Evolutionary conservation across 2,329 filamentous ascomycete genomes (phyloP).

Genomic region (Laburnicola sp.): DNA sequence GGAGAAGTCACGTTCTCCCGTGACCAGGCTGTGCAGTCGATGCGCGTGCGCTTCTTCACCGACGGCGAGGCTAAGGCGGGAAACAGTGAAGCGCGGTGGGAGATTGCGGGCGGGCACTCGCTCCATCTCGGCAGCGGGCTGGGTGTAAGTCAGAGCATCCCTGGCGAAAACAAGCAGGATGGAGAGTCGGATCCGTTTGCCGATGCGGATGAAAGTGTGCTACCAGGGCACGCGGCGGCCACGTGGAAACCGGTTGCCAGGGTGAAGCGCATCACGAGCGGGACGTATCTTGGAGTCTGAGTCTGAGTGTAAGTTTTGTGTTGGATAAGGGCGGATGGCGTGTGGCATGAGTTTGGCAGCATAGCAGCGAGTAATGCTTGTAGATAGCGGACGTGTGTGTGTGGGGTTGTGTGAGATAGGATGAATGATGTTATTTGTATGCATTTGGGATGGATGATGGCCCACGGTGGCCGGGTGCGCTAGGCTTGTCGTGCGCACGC

Average conservation of each 20-base stretch:
- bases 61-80: constrained; percentile 73
- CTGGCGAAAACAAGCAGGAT: constrained; percentile 47
- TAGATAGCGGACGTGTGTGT: background rate
- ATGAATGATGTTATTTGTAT: background rate
- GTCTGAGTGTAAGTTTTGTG: constrained; percentile 22
- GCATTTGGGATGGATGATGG: background rate
- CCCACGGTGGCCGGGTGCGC: too few relatives aligned
- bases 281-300: constrained; percentile 40
- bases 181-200: constrained; percentile 70
- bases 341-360: background rate
- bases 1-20: constrained; percentile 69
- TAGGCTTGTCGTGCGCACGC: too few relatives aligned
- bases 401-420: constrained; percentile 2
- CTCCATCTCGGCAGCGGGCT: constrained; percentile 63
- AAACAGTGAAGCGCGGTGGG: constrained; percentile 81
- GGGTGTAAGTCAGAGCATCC: constrained; percentile 51
- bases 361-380: background rate
- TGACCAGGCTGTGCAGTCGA: constrained; percentile 66
- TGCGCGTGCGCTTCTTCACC: constrained; percentile 80
- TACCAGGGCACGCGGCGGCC: constrained; percentile 28
- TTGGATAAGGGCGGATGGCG: background rate
- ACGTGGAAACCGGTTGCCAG: constrained; percentile 39
- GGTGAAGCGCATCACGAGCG: constrained; percentile 44
- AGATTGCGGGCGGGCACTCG: constrained; percentile 59
- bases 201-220: constrained; percentile 55